Evolutionary conservation across 371 early-diverging fungal genomes (phyloP), one percentile per base, ranked within the genome.

Genomic region (Mortierella sp.): DNA sequence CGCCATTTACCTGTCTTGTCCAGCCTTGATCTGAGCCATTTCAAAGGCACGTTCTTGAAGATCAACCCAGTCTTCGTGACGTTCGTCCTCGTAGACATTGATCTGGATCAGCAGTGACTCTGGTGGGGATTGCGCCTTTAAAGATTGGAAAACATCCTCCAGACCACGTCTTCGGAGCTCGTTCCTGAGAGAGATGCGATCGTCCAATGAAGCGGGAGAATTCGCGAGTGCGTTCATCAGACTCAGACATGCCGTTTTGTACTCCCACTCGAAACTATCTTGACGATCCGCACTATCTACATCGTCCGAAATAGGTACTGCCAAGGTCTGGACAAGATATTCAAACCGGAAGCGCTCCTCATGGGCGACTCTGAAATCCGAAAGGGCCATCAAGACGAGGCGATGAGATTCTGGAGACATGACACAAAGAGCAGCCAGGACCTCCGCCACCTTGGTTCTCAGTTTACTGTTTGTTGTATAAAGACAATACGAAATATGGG

Each of bases 321-420:
- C 77, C 74, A 92, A 57, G 2, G 86, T 84, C 38, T 88, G 84
- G 1, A 92, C 75, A 0, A 91, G 74, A 16, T 89, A 86, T 53
- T 91, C 90, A 78, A 92, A 92, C 45, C 92, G 84, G 67, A 87
- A 92, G 21, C 89, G 87, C 47, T 92, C 92, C 11, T 88, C 88
- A 61, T 86, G 86, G 36, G 83, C 74, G 3, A 84, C 68, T 21
- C 84, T 76, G 36, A 91, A 86, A 45, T 90, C 88, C 0, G 91
- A 90, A 9, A 92, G 74, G 1, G 88, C 83, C 33, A 82, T 72
- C 22, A 91, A 55, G 0, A 89, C 86, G 4, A 76, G 69, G 22
- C 83, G 74, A 77, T 92, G 87, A 4, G 88, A 88, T 22, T 76
- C 76, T 8, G 84, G 77, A 0, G 90, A 88, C 38, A 84, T 70